A percentile compares a stretch with the other conserved stretches of the same genome.
These are phyloP conservation scores for Trichoderma reesei DNA, from an alignment of 495 filamentous ascomycete genomes.

Conservation along the genomic window DNA sequence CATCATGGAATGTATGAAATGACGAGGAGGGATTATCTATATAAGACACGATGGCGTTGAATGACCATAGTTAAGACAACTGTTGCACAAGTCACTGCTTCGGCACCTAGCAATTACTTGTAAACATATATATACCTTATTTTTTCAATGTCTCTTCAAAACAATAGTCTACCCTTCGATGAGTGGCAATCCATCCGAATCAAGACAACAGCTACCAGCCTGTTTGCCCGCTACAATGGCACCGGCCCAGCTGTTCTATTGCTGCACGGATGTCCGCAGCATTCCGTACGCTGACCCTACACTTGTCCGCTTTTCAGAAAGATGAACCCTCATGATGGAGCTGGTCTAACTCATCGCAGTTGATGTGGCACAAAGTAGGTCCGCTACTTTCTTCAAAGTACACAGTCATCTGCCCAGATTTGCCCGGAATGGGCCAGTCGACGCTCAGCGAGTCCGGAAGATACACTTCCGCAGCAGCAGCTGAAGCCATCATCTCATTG, in stretches of 20 bases:
- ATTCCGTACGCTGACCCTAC: not conserved
- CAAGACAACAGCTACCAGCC: not conserved
- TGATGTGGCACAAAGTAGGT: slow-evolving; percentile 3
- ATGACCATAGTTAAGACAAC: no score
- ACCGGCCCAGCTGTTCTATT: not conserved
- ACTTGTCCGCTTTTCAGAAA: not conserved
- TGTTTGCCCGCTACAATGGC: not conserved
- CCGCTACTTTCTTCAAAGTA: not conserved
- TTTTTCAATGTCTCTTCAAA: not conserved
- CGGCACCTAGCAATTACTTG: no score
- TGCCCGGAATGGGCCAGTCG: not conserved
- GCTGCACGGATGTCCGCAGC: not conserved
- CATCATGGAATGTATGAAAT: no score
- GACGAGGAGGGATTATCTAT: no score
- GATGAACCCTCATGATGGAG: not conserved
- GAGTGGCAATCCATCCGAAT: not conserved
- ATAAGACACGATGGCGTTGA: no score
- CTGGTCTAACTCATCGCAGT: not conserved
- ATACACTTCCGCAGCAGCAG: not conserved
- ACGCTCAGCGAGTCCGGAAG: not conserved
- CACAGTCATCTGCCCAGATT: not conserved
- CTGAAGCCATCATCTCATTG: not conserved
- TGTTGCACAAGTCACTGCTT: no score
- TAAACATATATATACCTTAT: not conserved
- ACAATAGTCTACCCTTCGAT: not conserved